phyloP scores from a whole-genome alignment of 83 land plant genomes.

The Isoetes engelmannii region DNA sequence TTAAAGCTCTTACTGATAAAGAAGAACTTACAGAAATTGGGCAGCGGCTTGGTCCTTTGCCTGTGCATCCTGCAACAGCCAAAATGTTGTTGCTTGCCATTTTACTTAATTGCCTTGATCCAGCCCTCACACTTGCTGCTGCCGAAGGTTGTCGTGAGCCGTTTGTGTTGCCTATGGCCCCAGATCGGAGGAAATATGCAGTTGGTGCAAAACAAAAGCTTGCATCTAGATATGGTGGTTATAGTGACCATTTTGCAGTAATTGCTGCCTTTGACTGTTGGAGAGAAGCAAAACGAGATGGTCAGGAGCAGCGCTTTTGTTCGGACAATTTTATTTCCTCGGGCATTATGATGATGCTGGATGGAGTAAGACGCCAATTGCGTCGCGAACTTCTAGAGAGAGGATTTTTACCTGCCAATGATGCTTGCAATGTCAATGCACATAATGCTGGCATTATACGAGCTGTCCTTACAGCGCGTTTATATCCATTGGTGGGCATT shows the following conservation, averaged over 20 bases:
- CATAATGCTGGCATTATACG: constrained; percentile 76
- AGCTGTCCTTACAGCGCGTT: constrained; percentile 75
- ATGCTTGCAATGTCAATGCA: constrained; percentile 68
- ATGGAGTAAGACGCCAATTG: constrained; percentile 70
- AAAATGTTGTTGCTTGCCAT: constrained; percentile 91
- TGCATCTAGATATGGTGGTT: constrained; percentile 71
- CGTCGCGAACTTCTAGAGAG: constrained; percentile 53
- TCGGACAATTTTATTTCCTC: constrained; percentile 55
- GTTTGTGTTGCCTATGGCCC: constrained; percentile 67
- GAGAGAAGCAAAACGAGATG: constrained; percentile 58
- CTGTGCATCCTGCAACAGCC: constrained; percentile 93
- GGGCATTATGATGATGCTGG: constrained; percentile 70
- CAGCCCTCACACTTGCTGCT: constrained; percentile 87
- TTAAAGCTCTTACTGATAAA: constrained; percentile 78
- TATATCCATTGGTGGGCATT: constrained; percentile 91
- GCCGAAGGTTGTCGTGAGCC: constrained; percentile 88
- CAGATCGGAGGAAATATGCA: constrained; percentile 63
- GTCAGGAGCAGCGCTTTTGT: constrained; percentile 57
- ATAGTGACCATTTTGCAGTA: constrained; percentile 76
- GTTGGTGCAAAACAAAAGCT: constrained; percentile 56
- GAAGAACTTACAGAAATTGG: constrained; percentile 86
- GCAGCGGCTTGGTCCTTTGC: constrained; percentile 74
- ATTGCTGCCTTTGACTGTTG: constrained; percentile 91
- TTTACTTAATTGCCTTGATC: constrained; percentile 87
- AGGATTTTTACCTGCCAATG: constrained; percentile 56